Base-by-base conservation (phyloP, 495 filamentous ascomycete genomes). In the Chaetomidium leptoderma region DNA sequence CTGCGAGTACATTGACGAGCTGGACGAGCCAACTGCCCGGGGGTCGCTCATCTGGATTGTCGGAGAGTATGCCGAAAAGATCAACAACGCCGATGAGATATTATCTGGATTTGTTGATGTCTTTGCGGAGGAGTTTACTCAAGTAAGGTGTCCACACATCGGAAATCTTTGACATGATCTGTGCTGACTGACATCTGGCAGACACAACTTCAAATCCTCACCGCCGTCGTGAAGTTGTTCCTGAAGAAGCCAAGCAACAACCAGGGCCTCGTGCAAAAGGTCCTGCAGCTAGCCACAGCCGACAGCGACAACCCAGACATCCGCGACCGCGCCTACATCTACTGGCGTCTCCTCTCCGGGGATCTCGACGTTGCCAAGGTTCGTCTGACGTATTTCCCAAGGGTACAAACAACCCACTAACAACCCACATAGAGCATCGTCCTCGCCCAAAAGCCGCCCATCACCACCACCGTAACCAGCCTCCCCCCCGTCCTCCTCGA, bases 271-370 rank as follows among this genome's bases (percentile, higher is more conserved):
- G 93, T 98, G 1, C 90, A 96, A 66, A 93, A 92, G 61, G 91
- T 97, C 2, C 80, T 98, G 24, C 91, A 97, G 71, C 81, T 86
- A 3, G 92, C 93, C 21, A 98, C 93, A 6, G 86, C 87, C 24
- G 90, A 96, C 68, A 96, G 89, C 59, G 93, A 98, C 68, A 98
- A 98, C 71, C 92, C 93, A 0, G 93, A 98, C 73, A 89, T 98
- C 62, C 86, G 93, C 58, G 93, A 98, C 71, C 83, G 93, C 71
- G 93, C 93, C 21, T 98, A 98, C 67, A 90, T 97, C 49, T 98
- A 98, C 76, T 98, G 93, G 93, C 88, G 93, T 59, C 77, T 98
- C 26, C 78, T 98, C n/a, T 97, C 92, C 19, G 92, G 88, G 47
- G 92, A 97, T 64, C 84, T 92, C 17, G 81, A 90, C 63, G 82